A percentile compares a stretch with the other conserved stretches of the same genome.
These are phyloP conservation scores for Tetrahymena elliotti DNA, from an alignment of 73 alveolate genomes.

Conservation along the genomic window DNA sequence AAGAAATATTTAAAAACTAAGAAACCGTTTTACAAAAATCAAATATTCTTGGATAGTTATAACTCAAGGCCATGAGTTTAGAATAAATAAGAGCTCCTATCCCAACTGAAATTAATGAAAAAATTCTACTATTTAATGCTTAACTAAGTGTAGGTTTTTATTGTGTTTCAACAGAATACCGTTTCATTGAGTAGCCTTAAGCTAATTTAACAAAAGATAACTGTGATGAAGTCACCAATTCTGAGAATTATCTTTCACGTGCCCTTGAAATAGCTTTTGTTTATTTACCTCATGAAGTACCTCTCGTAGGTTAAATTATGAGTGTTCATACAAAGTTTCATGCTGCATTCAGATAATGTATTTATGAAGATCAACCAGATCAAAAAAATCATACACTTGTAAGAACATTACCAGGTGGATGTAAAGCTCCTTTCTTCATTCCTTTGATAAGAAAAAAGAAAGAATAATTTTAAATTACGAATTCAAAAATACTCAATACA, in stretches of 20 bases:
- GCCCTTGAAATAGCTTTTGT: conserved; percentile 28
- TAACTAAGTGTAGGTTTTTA: conserved; percentile 6
- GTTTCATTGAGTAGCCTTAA: not conserved
- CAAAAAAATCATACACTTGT: not conserved
- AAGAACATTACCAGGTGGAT: not conserved
- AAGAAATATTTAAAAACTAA: not conserved
- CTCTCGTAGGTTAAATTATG: conserved; percentile 16
- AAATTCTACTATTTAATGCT: not conserved
- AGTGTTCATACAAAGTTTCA: conserved; percentile 35
- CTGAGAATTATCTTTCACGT: conserved; percentile 36
- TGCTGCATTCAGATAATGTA: not conserved
- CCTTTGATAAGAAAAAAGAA: not conserved
- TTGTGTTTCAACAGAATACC: conserved; percentile 38
- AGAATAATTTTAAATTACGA: not conserved
- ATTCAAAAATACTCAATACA: not conserved
- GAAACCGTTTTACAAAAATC: not conserved
- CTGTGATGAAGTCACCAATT: conserved; percentile 5
- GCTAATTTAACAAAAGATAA: not conserved
- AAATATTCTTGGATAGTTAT: not conserved
- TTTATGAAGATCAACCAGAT: not conserved
- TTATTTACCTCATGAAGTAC: conserved; percentile 32
- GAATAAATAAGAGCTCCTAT: not conserved
- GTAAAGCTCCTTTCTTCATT: not conserved
- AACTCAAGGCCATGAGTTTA: not conserved
- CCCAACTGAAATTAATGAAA: not conserved